Percentiles rank a stretch among this genome's conserved stretches.
phyloP scores from a whole-genome alignment of 73 alveolate genomes.

The Paramecium biaurelia region DNA sequence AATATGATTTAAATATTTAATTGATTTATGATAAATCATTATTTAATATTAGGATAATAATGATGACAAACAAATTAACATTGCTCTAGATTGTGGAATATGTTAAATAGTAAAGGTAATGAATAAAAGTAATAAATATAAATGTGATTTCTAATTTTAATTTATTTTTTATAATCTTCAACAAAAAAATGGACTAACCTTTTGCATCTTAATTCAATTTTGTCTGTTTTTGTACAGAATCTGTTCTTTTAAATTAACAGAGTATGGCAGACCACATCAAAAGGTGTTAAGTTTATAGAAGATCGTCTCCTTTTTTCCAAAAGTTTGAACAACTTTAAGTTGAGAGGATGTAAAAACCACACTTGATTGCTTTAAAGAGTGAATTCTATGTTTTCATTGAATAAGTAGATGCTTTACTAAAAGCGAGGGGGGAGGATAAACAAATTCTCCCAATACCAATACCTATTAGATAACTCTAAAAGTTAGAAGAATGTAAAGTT shows the following conservation, averaged over 20 bases:
- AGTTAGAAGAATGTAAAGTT: conserved; percentile 34
- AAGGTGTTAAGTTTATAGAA: background rate
- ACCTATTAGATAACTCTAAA: background rate
- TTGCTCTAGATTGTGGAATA: too few species aligned
- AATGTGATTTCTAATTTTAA: background rate
- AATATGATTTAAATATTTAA: conserved; percentile 13
- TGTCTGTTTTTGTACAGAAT: background rate
- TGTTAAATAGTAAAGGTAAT: too few species aligned
- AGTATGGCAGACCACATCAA: background rate
- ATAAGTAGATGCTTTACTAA: background rate
- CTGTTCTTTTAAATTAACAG: background rate
- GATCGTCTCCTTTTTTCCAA: background rate
- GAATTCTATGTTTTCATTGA: background rate
- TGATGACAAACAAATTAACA: too few species aligned
- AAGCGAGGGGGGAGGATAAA: background rate
- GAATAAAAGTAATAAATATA: background rate
- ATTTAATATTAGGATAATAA: too few species aligned
- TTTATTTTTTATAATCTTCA: background rate
- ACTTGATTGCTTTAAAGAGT: background rate
- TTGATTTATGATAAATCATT: background rate
- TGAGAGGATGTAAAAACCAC: background rate
- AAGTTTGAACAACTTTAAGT: background rate
- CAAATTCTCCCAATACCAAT: too few species aligned
- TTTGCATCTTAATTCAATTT: background rate
- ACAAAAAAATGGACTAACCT: background rate